Evolutionary conservation across 305 asterid species (phyloP).

Genomic region (Fraxinus sp.): DNA sequence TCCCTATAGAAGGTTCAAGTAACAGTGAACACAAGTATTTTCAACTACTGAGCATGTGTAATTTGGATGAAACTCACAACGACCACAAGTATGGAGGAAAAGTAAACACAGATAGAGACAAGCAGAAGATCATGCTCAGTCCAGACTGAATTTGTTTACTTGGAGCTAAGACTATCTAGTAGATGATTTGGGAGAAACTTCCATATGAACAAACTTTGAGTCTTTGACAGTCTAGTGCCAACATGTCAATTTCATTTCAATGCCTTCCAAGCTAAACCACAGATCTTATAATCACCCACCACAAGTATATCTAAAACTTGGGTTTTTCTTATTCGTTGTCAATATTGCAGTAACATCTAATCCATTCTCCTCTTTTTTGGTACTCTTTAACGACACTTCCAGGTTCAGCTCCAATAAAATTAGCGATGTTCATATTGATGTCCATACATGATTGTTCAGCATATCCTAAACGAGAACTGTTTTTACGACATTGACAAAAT

Average conservation of each 20-base stretch:
- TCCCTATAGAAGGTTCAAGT: constrained; percentile 37
- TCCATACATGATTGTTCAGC: neutral
- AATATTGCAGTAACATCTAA: neutral
- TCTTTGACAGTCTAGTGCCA: neutral
- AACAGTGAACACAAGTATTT: constrained; percentile 11
- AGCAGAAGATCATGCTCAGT: neutral
- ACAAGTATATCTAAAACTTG: neutral
- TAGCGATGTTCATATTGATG: neutral
- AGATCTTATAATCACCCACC: neutral
- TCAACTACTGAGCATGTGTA: neutral
- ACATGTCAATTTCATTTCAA: neutral
- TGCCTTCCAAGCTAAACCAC: neutral
- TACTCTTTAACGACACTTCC: neutral
- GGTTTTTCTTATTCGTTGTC: neutral
- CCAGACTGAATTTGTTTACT: neutral
- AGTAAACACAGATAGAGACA: neutral
- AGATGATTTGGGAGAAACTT: neutral
- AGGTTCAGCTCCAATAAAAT: neutral
- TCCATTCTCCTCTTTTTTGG: neutral
- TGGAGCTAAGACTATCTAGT: neutral
- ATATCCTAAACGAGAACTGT: neutral
- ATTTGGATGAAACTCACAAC: neutral
- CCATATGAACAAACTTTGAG: neutral
- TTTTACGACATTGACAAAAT: neutral
- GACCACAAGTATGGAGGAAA: neutral